phyloP scores from a whole-genome alignment of 495 filamentous ascomycete species.

The Aspergillus saccharolyticus region DNA sequence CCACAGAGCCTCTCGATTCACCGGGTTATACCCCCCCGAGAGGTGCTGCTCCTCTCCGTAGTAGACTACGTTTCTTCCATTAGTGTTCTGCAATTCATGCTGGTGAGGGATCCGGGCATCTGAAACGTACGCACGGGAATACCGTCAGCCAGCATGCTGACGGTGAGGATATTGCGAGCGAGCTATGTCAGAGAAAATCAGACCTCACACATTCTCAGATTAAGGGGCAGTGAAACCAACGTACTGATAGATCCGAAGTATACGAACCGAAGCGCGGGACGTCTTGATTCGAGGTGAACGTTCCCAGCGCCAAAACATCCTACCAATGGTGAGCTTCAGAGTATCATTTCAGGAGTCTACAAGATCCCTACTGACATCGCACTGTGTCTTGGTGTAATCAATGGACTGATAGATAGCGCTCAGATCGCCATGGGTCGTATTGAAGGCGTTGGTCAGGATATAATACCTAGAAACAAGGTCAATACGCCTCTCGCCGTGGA shows the following conservation, averaged over 20 bases:
- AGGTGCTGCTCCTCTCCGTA: conserved; percentile 1
- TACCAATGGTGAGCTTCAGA: not conserved
- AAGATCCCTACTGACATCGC: not conserved
- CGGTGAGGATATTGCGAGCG: not conserved
- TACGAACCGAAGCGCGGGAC: conserved; percentile 3
- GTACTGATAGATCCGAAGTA: conserved; percentile 2
- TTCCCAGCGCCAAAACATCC: conserved; percentile 2
- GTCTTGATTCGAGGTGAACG: not conserved
- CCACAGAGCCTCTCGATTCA: conserved; percentile 1
- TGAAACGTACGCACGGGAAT: not conserved
- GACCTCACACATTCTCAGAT: not conserved
- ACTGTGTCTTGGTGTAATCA: not conserved
- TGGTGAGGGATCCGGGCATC: not conserved
- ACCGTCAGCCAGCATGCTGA: conserved; percentile 1
- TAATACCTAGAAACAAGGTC: not conserved
- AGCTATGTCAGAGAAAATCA: not conserved
- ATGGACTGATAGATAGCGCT: not conserved
- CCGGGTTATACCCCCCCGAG: not conserved
- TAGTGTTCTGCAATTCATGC: not conserved
- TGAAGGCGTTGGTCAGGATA: not conserved
- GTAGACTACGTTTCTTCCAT: not conserved
- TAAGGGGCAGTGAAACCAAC: not conserved
- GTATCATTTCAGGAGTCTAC: not conserved
- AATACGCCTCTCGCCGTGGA: not conserved
- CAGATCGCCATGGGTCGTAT: not conserved